Evolutionary conservation across 2,329 filamentous ascomycete genomes (phyloP), one percentile per base, ranked within the genome.

Genomic region (Coccinonectria pachysandricola): DNA sequence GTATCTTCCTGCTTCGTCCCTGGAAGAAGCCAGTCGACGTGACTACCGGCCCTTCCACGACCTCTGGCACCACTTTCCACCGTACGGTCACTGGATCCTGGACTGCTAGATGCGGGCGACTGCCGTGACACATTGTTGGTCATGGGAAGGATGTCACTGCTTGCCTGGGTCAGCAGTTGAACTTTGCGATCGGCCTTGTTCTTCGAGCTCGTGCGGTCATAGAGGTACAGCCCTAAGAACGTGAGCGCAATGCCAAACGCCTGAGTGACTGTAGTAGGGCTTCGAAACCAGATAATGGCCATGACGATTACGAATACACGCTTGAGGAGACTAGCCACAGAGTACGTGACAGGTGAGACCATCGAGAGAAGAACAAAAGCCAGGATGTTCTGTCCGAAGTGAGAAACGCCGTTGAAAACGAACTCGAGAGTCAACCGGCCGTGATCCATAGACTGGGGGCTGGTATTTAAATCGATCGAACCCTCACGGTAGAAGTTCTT

Each of bases 301-400:
- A 94, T 80, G 32, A 91, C 73, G 44, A 98, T 94, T 47, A 98
- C 88, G 49, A 94, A 95, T 8, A 98, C 91, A 24, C 91, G 80
- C 61, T 98, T 98, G 57, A 98, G 91, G 35, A 98, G 65, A 30
- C 82, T 92, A 18, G 91, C 91, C 19, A 98, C 88, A 0, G 85
- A 94, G 60, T 98, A 98, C 0, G 91, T 96, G 19, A 98, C 91
- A 0, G 91, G 91, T 0, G 86, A 93, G 8, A 96, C 81, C 63
- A 94, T 81, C 28, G 86, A 94, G 6, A 98, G 65, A 5, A 98
- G 67, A 12, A 94, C 66, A 50, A 98, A 98, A 0, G 91, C 91
- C 28, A 98, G 70, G 27, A 98, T 92, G 49, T 93, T 95, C 49
- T 98, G 91, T 10, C 75, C 83, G 54, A 96, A 98, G 56, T 98